Percentiles rank a stretch among this genome's conserved stretches.
Conservation (phyloP, 73 alveolate species). For the Paramecium primaurelia region DNA sequence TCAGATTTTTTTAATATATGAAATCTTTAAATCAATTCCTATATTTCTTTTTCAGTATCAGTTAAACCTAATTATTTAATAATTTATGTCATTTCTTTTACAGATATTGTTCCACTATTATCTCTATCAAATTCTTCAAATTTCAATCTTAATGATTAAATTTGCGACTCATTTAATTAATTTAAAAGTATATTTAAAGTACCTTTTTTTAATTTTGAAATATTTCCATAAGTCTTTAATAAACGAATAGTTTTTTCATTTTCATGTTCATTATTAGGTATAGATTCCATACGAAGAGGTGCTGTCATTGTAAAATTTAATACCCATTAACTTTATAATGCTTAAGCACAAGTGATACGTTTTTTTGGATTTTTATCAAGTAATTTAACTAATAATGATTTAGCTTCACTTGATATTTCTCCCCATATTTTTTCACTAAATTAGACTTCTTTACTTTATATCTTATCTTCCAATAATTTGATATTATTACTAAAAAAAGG, state of each 20-base stretch:
- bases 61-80: constrained; percentile 23
- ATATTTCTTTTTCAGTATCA: constrained; percentile 33
- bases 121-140: constrained; percentile 50
- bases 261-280: background rate
- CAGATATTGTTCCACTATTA: constrained; percentile 39
- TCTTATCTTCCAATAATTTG: constrained; percentile 18
- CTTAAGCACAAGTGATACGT: constrained; percentile 90
- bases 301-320: background rate
- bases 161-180: constrained; percentile 49
- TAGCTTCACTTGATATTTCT: constrained; percentile 36
- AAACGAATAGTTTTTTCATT: background rate
- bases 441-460: background rate
- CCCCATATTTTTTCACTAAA: constrained; percentile 35
- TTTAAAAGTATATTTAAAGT: constrained; percentile 1
- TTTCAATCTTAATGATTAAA: constrained; percentile 4
- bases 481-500: constrained; percentile 72
- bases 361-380: constrained; percentile 75
- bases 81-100: background rate
- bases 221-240: background rate
- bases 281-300: background rate
- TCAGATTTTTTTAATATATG: background rate
- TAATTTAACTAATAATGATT: background rate
- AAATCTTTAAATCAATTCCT: background rate
- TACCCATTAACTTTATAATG: constrained; percentile 84
- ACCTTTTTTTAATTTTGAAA: background rate